Percentiles rank a stretch among this genome's conserved stretches.
Conservation (phyloP, 2,329 filamentous ascomycete species). For the Sodiomyces alkalinus region DNA sequence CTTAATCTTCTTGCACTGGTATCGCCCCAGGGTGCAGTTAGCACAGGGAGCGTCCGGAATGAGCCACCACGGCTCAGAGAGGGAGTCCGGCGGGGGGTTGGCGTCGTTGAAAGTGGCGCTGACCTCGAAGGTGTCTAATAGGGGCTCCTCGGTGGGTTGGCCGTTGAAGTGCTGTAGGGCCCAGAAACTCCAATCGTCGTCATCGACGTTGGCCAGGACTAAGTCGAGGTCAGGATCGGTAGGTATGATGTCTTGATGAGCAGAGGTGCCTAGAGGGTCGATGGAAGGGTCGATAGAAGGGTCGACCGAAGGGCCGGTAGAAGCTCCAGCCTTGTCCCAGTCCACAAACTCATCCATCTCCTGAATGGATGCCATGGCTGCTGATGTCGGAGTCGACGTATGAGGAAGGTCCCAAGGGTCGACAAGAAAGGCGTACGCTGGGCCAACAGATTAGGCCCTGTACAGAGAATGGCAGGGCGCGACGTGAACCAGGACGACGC, state of each 20-base stretch:
- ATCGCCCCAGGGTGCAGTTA: constrained; percentile 35
- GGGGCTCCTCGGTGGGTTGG: constrained; percentile 6
- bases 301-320: constrained; percentile 5
- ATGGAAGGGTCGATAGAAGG: no score
- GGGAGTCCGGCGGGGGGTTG: constrained; percentile 14
- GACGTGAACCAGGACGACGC: no score
- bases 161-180: constrained; percentile 41
- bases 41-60: constrained; percentile 31
- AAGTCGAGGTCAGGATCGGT: constrained; percentile 31
- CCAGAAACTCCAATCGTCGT: constrained; percentile 44
- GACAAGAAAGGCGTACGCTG: constrained; percentile 1
- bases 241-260: constrained; percentile 18
- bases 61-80: no score
- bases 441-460: no score
- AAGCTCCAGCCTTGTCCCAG: constrained; percentile 37
- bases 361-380: constrained; percentile 22
- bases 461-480: no score
- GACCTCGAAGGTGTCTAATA: neutral
- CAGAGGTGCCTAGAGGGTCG: no score
- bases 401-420: no score
- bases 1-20: constrained; percentile 43
- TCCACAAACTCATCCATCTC: constrained; percentile 50
- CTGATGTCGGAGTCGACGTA: no score
- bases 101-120: constrained; percentile 3
- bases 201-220: constrained; percentile 38